Evolutionary conservation across 2,329 filamentous ascomycete genomes (phyloP), one percentile per base, ranked within the genome.

Genomic region (Hymenoscyphus infarciens): DNA sequence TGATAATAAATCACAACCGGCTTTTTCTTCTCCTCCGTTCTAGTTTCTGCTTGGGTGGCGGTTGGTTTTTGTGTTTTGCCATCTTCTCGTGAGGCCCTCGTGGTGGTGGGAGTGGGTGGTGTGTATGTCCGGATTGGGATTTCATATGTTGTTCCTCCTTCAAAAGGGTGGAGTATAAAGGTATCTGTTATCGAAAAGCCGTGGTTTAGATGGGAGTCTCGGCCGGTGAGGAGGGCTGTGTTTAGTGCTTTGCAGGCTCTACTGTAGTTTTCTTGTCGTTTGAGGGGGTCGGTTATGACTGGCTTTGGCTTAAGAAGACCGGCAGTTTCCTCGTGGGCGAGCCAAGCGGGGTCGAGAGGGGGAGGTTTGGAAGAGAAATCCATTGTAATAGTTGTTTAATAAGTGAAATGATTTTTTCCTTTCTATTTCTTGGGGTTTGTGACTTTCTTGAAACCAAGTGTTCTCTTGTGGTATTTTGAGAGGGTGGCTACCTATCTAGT

Each of bases 1-100:
- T 82, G 81, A 66, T 78, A 79, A 69, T 82, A 82, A 19, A 82
- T 66, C 11, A 80, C 69, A 6, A 77, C 2, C 33, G 57, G 27
- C 1, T 10, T 22, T 64, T 3, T 71, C 63, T 5, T 73, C 13
- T 10, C 35, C 27, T 29, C 31, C 35, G 3, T 25, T 10, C 52
- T 6, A 10, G 8, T 25, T 52, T 49, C 7, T 2, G n/a, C n/a
- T n/a, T n/a, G n/a, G n/a, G n/a, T 19, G 8, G 2, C 35, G 19
- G 61, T n/a, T n/a, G n/a, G 57, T 5, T 42, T 13, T 22, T 45
- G 19, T 13, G 11, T 55, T 5, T 57, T 49, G 39, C 29, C 29
- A 11, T 38, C 7, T 5, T 29, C 16, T 60, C 27, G 10, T 25
- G 11, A 13, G 45, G n/a, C 15, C 22, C 25, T 25, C 22, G 57